Base-by-base conservation (phyloP, 768 basidiomycete species). In the Boletus tomentosulus region DNA sequence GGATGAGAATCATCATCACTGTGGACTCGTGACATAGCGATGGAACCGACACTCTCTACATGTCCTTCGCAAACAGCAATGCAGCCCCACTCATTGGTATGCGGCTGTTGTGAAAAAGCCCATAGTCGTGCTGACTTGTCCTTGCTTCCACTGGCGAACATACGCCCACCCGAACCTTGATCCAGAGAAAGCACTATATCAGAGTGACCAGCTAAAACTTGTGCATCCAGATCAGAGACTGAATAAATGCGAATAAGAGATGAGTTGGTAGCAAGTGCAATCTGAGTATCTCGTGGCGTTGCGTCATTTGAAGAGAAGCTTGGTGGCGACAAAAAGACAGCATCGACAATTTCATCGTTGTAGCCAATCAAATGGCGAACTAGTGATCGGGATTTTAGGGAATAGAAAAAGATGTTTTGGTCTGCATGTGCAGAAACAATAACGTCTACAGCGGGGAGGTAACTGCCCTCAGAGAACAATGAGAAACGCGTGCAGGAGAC, bases 221-320 rank as follows among this genome's bases (percentile, higher is more conserved):
- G 85, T 2, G 90, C 88, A 73, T 98, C 91, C 50, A 92, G 78
- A 7, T 82, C 80, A 30, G 79, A 66, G 2, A 84, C 78, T 3
- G 87, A 84, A 72, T 98, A 99, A 3, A 99, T 73, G 24, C 95
- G 89, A 58, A 99, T 89, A 30, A 97, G 81, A 25, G 93, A 91
- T 1, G 97, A 98, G 70, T 99, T 99, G 38, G 97, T 96, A n/a
- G 96, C 96, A 19, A 99, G 76, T 19, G 96, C 97, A 31, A 98
- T 73, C 62, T 91, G 86, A 2, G 84, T 79, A 67, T 94, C 90
- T 49, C 66, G 66, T 24, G 64, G 57, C 38, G 59, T 51, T 15
- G 65, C 46, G 24, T 57, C 54, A 34, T 57, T 57, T 28, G 58
- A 60, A 7, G 58, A 62, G 19, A 67, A 45, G 22, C 74, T 66